These are phyloP conservation scores for Ophiostoma ulmi DNA, from an alignment of 2,329 filamentous ascomycete genomes.

Conservation along the genomic window DNA sequence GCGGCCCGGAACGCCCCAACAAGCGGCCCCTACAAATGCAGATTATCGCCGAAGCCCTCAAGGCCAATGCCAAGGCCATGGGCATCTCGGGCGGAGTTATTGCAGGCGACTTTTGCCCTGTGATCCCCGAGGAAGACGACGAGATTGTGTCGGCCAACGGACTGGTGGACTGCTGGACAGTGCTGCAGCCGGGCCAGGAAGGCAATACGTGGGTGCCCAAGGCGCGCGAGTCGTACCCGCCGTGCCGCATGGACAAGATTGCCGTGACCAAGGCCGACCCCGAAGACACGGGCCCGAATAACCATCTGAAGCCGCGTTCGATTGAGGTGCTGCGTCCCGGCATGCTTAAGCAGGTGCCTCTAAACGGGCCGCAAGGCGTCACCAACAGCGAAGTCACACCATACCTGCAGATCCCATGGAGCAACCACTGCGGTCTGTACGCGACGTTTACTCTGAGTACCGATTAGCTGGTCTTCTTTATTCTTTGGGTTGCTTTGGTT, in stretches of 20 bases:
- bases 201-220: conserved; percentile 39
- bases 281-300: conserved; percentile 20
- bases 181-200: conserved; percentile 30
- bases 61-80: conserved; percentile 5
- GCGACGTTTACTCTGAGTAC: conserved; percentile 19
- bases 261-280: conserved; percentile 31
- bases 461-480: background rate
- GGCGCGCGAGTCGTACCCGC: conserved; percentile 33
- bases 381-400: background rate
- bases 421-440: conserved; percentile 26
- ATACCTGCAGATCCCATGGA: conserved; percentile 20
- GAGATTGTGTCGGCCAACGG: conserved; percentile 33
- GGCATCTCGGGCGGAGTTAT: conserved; percentile 33
- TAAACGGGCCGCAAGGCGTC: conserved; percentile 18
- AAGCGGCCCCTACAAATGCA: conserved; percentile 33
- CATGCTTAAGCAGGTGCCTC: conserved; percentile 23
- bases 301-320: background rate
- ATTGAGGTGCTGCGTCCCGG: conserved; percentile 30
- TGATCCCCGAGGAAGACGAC: conserved; percentile 35
- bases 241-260: conserved; percentile 38
- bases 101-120: conserved; percentile 40
- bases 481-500: background rate
- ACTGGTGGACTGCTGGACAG: conserved; percentile 36
- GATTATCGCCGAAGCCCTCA: conserved; percentile 31
- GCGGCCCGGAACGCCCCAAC: conserved; percentile 32